A percentile compares a stretch with the other conserved stretches of the same genome.
phyloP scores from a whole-genome alignment of 768 basidiomycete genomes.

The Chalciporus piperatus region DNA sequence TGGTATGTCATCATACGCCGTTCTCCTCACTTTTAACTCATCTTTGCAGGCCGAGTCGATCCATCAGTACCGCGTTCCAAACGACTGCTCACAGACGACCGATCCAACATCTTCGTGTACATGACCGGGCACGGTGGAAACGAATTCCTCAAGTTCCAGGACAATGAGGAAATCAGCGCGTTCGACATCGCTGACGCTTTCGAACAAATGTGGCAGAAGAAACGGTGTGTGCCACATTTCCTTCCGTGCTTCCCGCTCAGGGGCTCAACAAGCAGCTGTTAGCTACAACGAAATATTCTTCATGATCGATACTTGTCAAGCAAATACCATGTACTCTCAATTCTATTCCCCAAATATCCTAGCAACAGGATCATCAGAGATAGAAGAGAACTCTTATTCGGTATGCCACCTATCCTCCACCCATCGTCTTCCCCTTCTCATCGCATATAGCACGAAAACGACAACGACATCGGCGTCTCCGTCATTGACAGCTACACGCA shows the following conservation, averaged over 20 bases:
- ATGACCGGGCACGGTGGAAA: slow-evolving; percentile 99
- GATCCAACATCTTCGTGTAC: slow-evolving; percentile 93
- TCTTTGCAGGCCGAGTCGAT: slow-evolving; percentile 71
- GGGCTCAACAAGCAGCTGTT: slow-evolving; percentile 32
- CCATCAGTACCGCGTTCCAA: slow-evolving; percentile 87
- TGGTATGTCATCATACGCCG: slow-evolving; percentile 47
- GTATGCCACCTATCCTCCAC: slow-evolving; percentile 42
- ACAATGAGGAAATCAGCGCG: slow-evolving; percentile 96
- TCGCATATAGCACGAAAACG: slow-evolving; percentile 74
- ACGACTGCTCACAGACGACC: slow-evolving; percentile 84
- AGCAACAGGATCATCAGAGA: slow-evolving; percentile 80
- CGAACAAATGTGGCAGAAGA: slow-evolving; percentile 98
- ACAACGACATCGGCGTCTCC: slow-evolving; percentile 90
- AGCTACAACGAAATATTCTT: slow-evolving; percentile 93
- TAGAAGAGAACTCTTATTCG: slow-evolving; percentile 92
- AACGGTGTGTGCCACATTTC: slow-evolving; percentile 50
- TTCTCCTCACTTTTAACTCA: background rate
- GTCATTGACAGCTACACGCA: slow-evolving; percentile 97
- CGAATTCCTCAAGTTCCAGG: slow-evolving; percentile 98
- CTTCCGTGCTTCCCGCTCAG: background rate
- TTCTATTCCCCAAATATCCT: slow-evolving; percentile 92
- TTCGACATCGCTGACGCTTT: slow-evolving; percentile 98
- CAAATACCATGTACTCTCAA: slow-evolving; percentile 91
- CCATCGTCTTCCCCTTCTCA: background rate
- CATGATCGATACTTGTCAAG: slow-evolving; percentile 99